Base-by-base conservation (phyloP, 31 red algal species). In the Odonthalia washingtoniensis region DNA sequence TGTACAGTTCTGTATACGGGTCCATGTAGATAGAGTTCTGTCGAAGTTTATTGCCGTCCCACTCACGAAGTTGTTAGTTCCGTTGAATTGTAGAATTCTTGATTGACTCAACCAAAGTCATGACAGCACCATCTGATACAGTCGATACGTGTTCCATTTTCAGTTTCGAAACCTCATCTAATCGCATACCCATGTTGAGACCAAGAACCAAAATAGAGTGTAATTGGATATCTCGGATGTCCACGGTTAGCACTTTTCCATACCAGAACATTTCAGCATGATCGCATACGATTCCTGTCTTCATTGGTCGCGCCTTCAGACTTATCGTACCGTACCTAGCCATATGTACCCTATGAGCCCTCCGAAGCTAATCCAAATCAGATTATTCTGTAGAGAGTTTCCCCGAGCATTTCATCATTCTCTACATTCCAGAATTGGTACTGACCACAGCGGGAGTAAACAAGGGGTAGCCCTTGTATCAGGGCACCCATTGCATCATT, bases 321-420 rank as follows among this genome's bases (percentile, higher is more conserved):
- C 16, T 81, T 16, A 81, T 5, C 60, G 36, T 24, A 28, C 57
- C 77, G 38, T 57, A 81, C 18, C 34, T 2, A 21, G 57, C 30
- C 4, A 81, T 46, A 64, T 64, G 77, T 31, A 65, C 77, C 39
- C 57, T 81, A 37, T 60, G 77, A 4, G 53, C 45, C 14, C 77
- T 5, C 2, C 57, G 49, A 2, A 90, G 41, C 30, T n/a, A 40
- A 24, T 76, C 78, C 3, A 83, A 12, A 65, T 90, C 88, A 49
- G 78, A 40, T 83, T 90, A 60, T 70, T 69, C 21, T 75, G 74
- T 38, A 83, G 34, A 40, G 78, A 53, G 28, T 90, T 69, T 40
- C 78, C 77, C 1, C 75, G 21, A 37, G 65, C 36, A n/a, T n/a
- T 68, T 41, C 36, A 67, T 65, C 52, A 40, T 31, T 2, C 42